Evolutionary conservation across 495 filamentous ascomycete species (phyloP).

Genomic region (Penicillium dipodomyicola): DNA sequence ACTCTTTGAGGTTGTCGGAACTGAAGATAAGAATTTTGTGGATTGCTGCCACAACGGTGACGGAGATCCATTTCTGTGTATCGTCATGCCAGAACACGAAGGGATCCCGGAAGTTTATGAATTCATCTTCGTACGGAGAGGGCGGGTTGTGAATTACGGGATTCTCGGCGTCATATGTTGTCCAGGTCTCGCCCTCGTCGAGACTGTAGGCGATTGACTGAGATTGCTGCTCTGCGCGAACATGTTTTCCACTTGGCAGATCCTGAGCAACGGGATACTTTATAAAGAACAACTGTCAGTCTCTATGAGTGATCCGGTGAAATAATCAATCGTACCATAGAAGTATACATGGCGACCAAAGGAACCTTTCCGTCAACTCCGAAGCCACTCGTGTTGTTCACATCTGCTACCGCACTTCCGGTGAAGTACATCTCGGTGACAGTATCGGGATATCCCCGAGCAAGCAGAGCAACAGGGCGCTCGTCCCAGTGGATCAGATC

Average conservation of each 20-base stretch:
- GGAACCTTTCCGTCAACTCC: slow-evolving; percentile 49
- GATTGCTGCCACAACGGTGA: slow-evolving; percentile 45
- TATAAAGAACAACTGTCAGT: not conserved
- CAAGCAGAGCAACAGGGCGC: slow-evolving; percentile 36
- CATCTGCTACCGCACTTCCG: slow-evolving; percentile 52
- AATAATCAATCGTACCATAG: slow-evolving; percentile 28
- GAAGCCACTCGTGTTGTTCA: slow-evolving; percentile 57
- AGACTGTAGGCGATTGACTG: slow-evolving; percentile 57
- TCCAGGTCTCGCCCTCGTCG: slow-evolving; percentile 54
- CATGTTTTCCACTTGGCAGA: slow-evolving; percentile 28
- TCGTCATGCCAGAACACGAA: slow-evolving; percentile 52
- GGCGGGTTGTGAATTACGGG: slow-evolving; percentile 49
- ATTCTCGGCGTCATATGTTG: slow-evolving; percentile 47
- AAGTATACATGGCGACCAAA: slow-evolving; percentile 57
- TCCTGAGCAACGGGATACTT: slow-evolving; percentile 12
- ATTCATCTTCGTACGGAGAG: slow-evolving; percentile 30
- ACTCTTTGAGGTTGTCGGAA: slow-evolving; percentile 51
- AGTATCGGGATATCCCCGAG: slow-evolving; percentile 42
- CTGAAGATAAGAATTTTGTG: slow-evolving; percentile 54
- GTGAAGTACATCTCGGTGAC: slow-evolving; percentile 52
- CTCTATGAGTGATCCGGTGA: not conserved
- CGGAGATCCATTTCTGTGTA: slow-evolving; percentile 49
- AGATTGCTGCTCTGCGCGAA: slow-evolving; percentile 42
- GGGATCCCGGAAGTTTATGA: slow-evolving; percentile 55
- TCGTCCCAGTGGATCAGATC: slow-evolving; percentile 43